Conservation (phyloP, 176 grass and related monocot genomes). For the Oryza glaberrima region DNA sequence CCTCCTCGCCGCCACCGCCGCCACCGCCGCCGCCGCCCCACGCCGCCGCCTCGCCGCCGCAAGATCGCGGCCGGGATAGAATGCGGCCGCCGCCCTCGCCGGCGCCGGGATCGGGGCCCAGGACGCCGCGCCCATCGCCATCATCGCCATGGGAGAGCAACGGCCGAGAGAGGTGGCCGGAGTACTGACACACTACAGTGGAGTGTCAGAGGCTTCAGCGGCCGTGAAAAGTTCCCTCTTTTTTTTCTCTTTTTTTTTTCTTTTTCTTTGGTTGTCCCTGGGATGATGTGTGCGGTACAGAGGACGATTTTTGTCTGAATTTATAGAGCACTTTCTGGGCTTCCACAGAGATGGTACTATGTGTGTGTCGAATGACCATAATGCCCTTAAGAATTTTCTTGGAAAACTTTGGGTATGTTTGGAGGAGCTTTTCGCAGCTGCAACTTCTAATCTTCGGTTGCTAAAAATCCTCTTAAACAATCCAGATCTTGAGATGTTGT, state of each 20-base stretch:
- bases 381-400: background rate
- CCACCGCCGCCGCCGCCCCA: slow-evolving; percentile 18
- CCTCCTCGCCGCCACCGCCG: background rate
- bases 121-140: slow-evolving; percentile 52
- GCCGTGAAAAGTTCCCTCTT: background rate
- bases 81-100: background rate
- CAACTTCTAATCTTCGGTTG: too few relatives aligned
- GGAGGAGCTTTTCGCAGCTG: too few relatives aligned
- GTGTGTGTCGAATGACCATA: background rate
- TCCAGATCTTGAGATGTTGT: too few relatives aligned
- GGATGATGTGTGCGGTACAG: background rate
- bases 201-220: slow-evolving; percentile 38
- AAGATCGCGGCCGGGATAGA: slow-evolving; percentile 5
- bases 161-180: slow-evolving; percentile 10
- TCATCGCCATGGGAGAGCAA: slow-evolving; percentile 54
- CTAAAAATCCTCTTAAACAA: too few relatives aligned
- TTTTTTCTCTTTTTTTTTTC: background rate
- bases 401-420: background rate
- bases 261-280: background rate
- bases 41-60: slow-evolving; percentile 25
- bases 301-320: slow-evolving; percentile 20
- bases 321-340: slow-evolving; percentile 16
- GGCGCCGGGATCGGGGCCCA: slow-evolving; percentile 34
- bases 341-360: background rate
- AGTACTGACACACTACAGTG: background rate